Conservation (phyloP, 225 moss, liverwort and hornwort genomes). For the Straminergon stramineum region DNA sequence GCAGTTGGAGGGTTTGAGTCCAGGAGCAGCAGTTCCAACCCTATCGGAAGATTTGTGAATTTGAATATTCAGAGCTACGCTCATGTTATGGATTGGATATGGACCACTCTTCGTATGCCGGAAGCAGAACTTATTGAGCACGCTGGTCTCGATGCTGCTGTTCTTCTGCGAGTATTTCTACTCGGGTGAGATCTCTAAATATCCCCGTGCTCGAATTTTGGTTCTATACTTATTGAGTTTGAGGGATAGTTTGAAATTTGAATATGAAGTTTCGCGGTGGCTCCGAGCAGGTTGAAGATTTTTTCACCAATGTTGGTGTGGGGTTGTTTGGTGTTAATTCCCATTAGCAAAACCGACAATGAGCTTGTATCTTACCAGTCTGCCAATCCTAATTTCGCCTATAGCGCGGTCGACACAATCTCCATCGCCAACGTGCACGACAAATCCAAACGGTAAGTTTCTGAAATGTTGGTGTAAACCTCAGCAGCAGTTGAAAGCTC, state of each 20-base stretch:
- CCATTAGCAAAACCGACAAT: conserved; percentile 58
- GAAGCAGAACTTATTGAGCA: conserved; percentile 71
- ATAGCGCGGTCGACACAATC: conserved; percentile 59
- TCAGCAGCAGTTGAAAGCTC: not conserved
- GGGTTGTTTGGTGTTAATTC: conserved; percentile 63
- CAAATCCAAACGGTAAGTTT: conserved; percentile 62
- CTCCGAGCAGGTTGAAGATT: conserved; percentile 65
- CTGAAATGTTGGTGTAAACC: not conserved
- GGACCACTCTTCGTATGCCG: conserved; percentile 63
- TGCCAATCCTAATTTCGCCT: conserved; percentile 21
- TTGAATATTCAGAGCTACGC: conserved; percentile 56
- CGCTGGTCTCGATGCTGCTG: conserved; percentile 75
- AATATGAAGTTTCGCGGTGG: not conserved
- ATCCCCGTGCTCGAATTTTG: not conserved
- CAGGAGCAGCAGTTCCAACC: not conserved
- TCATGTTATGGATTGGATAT: conserved; percentile 90
- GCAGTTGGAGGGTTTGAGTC: not conserved
- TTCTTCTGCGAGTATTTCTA: conserved; percentile 58
- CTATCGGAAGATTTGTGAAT: conserved; percentile 60
- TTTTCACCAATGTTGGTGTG: conserved; percentile 65
- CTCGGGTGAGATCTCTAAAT: conserved; percentile 40
- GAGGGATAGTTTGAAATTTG: not conserved
- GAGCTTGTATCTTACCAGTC: conserved; percentile 18
- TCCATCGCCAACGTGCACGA: conserved; percentile 75
- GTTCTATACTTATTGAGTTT: not conserved